Evolutionary conservation across 139 green algal species (phyloP), one percentile per base, ranked within the genome.

Genomic region (Yamagishiella unicocca): DNA sequence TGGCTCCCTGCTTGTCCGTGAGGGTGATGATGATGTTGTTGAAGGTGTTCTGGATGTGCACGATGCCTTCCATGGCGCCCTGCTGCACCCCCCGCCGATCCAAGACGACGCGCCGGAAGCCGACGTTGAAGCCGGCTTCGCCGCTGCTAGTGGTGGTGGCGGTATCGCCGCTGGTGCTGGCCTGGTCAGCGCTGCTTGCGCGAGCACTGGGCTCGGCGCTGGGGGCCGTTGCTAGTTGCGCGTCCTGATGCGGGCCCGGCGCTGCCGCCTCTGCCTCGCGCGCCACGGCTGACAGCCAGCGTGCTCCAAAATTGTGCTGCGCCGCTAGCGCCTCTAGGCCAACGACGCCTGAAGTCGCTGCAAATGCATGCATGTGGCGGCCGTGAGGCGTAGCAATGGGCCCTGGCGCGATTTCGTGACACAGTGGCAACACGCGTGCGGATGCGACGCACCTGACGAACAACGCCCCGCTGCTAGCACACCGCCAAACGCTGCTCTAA

Each of bases 1-100:
- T 83, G 7, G 67, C 50, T 38, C 90, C 87, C 24, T 86, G 45
- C 14, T 35, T 42, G 53, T 93, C 89, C 8, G 90, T 93, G 4
- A 95, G 83, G 1, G 89, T 84, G 14, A 93, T 42, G 64, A 91
- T 86, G 33, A 92, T 91, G 88, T 95, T 95, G 88, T 94, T 95
- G n/a, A 90, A 75, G 17, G 87, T 90, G 89, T 91, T 92, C 55
- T 87, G 87, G 55, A 95, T 88, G 62, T 95, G 92, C 3, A 95
- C 82, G 67, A 94, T 85, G 58, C 92, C 92, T 29, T 92, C 83
- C 21, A 85, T 38, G 0, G 61, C 37, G 24, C 29, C 29, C 58
- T 29, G 25, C 14, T 72, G 50, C 4, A 42, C 29, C 29, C 7
- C 64, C 31, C 61, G 87, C 14, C 72, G 35, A 10, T 67, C 73